Evolutionary conservation across 164 flowering plant genomes (phyloP).

Genomic region (Magnolia changhungtana): DNA sequence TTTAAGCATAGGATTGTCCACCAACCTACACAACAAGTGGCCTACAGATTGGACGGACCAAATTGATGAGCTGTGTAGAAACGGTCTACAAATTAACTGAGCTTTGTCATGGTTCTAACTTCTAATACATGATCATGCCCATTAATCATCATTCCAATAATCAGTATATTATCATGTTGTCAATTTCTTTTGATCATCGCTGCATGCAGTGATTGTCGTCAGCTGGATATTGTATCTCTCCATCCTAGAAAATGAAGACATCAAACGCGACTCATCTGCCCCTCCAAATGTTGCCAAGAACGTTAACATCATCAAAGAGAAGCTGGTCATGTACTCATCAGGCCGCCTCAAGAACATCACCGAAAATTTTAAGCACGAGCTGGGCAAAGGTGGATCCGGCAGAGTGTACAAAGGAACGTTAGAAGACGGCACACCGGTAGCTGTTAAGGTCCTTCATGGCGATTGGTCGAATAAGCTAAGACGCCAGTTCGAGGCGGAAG

Average conservation of each 20-base stretch:
- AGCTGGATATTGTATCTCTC: background rate
- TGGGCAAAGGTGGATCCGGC: conserved; percentile 7
- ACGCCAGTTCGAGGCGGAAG: conserved; percentile 5
- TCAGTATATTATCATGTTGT: too few species aligned
- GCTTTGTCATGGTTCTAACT: too few species aligned
- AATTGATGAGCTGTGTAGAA: too few species aligned
- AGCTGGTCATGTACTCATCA: conserved; percentile 1
- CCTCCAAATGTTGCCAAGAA: background rate
- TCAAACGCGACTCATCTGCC: background rate
- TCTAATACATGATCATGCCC: too few species aligned
- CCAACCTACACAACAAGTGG: too few species aligned
- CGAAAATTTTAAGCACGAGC: background rate
- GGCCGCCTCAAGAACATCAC: background rate
- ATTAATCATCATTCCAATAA: too few species aligned
- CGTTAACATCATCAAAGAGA: background rate
- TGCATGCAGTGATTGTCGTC: background rate
- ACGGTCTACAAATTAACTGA: too few species aligned
- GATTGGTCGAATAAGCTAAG: background rate
- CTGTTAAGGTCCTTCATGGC: conserved; percentile 6
- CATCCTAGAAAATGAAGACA: background rate
- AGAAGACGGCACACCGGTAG: background rate
- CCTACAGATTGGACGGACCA: too few species aligned
- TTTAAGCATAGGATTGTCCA: too few species aligned
- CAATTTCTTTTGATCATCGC: conserved; percentile 1
- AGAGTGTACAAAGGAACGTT: conserved; percentile 1